Evolutionary conservation across 805 yeast species (phyloP).

Genomic region (Spathaspora arborariae): DNA sequence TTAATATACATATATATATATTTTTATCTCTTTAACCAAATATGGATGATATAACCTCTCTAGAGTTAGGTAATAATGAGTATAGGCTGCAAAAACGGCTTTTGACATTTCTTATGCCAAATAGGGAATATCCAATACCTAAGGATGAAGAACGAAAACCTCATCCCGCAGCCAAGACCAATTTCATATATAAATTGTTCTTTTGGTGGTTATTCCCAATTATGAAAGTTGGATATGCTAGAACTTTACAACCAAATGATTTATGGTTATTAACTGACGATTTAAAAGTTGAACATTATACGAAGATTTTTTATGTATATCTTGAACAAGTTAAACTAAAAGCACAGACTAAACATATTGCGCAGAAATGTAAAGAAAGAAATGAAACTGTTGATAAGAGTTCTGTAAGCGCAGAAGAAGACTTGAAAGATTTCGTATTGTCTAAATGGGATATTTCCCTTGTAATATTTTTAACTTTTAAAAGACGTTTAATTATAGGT

Average conservation of each 20-base stretch:
- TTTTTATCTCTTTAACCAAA: neutral
- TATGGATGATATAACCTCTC: neutral
- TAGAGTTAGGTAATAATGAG: conserved; percentile 7
- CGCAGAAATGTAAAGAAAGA: conserved; percentile 19
- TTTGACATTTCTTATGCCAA: conserved; percentile 45
- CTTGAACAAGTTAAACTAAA: conserved; percentile 1
- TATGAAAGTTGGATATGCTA: conserved; percentile 58
- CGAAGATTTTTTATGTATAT: conserved; percentile 9
- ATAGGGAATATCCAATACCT: conserved; percentile 47
- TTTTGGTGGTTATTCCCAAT: conserved; percentile 67
- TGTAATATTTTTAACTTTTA: conserved; percentile 23
- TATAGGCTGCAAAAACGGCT: conserved; percentile 38
- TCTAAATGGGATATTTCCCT: conserved; percentile 16
- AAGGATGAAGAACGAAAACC: conserved; percentile 42
- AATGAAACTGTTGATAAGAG: conserved; percentile 15
- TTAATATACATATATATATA: no score
- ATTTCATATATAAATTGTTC: conserved; percentile 36
- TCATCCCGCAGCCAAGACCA: conserved; percentile 37
- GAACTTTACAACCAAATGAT: conserved; percentile 61
- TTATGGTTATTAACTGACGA: conserved; percentile 34
- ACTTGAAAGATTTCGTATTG: conserved; percentile 22
- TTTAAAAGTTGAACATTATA: conserved; percentile 25
- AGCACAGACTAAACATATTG: conserved; percentile 12
- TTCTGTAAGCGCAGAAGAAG: conserved; percentile 15
- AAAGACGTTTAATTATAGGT: conserved; percentile 13